Evolutionary conservation across 2,329 filamentous ascomycete genomes (phyloP).

Genomic region (Apiospora saccharicola): DNA sequence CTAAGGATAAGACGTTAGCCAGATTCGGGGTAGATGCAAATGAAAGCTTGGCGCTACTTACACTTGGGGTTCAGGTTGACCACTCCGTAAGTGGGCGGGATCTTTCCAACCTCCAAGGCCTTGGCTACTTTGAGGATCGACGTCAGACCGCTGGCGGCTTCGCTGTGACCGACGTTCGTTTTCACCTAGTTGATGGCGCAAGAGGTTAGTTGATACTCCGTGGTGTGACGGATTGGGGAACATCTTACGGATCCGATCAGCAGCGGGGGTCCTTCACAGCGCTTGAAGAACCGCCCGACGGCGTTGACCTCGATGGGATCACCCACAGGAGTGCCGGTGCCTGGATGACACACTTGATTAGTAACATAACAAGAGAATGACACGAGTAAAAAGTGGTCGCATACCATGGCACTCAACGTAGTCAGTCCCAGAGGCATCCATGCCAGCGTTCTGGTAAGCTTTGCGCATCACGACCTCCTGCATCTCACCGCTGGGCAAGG

Average conservation of each 20-base stretch:
- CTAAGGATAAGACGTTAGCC: not conserved
- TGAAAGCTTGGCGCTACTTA: not conserved
- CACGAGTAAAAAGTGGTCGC: no score
- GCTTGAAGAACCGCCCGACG: not conserved
- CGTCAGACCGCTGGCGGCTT: slow-evolving; percentile 43
- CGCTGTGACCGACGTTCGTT: slow-evolving; percentile 55
- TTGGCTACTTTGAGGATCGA: slow-evolving; percentile 54
- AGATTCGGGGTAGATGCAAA: no score
- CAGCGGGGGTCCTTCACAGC: slow-evolving; percentile 28
- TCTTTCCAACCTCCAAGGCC: slow-evolving; percentile 46
- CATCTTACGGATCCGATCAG: slow-evolving; percentile 47
- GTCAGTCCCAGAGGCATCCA: slow-evolving; percentile 33
- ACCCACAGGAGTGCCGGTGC: not conserved
- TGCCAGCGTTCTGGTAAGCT: not conserved
- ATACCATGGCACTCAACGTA: not conserved
- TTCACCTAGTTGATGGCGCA: slow-evolving; percentile 34
- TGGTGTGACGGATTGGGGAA: no score
- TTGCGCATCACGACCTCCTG: slow-evolving; percentile 34
- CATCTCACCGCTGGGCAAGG: slow-evolving; percentile 25
- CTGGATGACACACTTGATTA: no score
- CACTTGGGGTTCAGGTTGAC: slow-evolving; percentile 34
- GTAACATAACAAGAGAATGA: no score
- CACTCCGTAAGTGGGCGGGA: slow-evolving; percentile 45
- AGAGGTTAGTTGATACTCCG: no score
- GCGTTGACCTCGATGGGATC: not conserved